These are phyloP conservation scores for Penicillium macrosclerotiorum DNA, from an alignment of 495 filamentous ascomycete genomes.

Conservation along the genomic window DNA sequence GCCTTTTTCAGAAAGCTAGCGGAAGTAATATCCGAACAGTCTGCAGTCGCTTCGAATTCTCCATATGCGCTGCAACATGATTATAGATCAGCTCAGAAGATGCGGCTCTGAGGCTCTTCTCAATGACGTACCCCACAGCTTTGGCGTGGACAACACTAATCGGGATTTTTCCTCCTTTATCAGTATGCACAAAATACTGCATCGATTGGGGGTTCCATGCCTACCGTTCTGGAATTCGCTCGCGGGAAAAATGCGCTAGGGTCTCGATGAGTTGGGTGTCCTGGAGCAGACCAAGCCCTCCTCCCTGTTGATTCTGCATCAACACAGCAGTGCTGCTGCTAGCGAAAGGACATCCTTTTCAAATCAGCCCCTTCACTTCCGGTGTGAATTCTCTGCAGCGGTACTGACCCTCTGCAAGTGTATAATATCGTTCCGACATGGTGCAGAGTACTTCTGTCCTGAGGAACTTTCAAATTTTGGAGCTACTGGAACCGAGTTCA, in stretches of 20 bases:
- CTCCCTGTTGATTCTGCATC: slow-evolving; percentile 27
- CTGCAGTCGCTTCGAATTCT: slow-evolving; percentile 59
- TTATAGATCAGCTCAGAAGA: neutral
- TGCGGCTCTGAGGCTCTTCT: no score
- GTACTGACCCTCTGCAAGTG: slow-evolving; percentile 7
- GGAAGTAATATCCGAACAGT: slow-evolving; percentile 44
- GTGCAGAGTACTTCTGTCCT: no score
- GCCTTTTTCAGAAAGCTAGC: slow-evolving; percentile 44
- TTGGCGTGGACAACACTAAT: slow-evolving; percentile 57
- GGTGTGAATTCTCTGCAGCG: neutral
- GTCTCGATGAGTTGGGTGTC: slow-evolving; percentile 45
- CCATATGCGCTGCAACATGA: slow-evolving; percentile 51
- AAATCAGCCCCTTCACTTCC: neutral
- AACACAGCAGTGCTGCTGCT: slow-evolving; percentile 28
- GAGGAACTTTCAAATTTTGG: no score
- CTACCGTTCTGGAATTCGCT: slow-evolving; percentile 46
- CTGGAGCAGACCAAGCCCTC: slow-evolving; percentile 31
- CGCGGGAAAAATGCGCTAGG: slow-evolving; percentile 58
- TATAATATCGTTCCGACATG: slow-evolving; percentile 6
- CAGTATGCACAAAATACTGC: no score
- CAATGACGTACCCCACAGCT: slow-evolving; percentile 38
- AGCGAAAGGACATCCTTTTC: slow-evolving; percentile 21
- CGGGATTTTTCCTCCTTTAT: no score
- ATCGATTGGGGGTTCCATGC: no score
- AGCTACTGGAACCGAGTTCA: no score